Evolutionary conservation across 2,329 filamentous ascomycete species (phyloP).

Genomic region (Colletotrichum plurivorum): DNA sequence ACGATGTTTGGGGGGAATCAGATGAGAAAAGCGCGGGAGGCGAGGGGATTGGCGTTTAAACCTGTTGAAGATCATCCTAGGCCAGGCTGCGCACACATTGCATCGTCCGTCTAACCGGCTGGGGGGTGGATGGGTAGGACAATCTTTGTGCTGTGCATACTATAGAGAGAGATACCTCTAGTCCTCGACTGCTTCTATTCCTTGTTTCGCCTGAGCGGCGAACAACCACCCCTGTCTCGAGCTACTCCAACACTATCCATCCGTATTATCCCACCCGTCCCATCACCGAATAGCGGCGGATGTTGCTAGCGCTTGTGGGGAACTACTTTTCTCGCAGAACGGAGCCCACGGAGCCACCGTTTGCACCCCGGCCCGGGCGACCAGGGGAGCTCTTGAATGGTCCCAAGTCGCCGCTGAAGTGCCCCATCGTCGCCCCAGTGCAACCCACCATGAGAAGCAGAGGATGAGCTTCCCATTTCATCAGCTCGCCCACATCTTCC

Average conservation of each 20-base stretch:
- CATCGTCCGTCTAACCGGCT: slow-evolving; percentile 26
- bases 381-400: slow-evolving; percentile 24
- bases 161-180: neutral
- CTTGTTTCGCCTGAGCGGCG: slow-evolving; percentile 39
- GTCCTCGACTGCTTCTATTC: neutral
- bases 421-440: slow-evolving; percentile 21
- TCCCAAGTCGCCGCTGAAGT: neutral
- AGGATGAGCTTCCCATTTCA: slow-evolving; percentile 30
- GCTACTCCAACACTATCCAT: slow-evolving; percentile 2
- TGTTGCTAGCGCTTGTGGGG: no score
- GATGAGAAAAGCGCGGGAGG: slow-evolving; percentile 4
- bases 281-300: slow-evolving; percentile 16
- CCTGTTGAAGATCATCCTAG: slow-evolving; percentile 39
- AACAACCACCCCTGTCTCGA: slow-evolving; percentile 31
- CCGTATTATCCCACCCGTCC: slow-evolving; percentile 3
- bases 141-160: slow-evolving; percentile 40
- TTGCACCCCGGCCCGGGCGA: slow-evolving; percentile 20
- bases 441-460: slow-evolving; percentile 13
- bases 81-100: slow-evolving; percentile 26
- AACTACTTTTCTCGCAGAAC: slow-evolving; percentile 1
- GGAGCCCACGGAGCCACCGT: slow-evolving; percentile 33
- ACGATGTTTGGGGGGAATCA: neutral
- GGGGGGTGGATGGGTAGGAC: slow-evolving; percentile 10
- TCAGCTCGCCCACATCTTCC: slow-evolving; percentile 33
- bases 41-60: slow-evolving; percentile 41